Conservation (phyloP, 2,329 filamentous ascomycete genomes). For the Eurotiales sp. region DNA sequence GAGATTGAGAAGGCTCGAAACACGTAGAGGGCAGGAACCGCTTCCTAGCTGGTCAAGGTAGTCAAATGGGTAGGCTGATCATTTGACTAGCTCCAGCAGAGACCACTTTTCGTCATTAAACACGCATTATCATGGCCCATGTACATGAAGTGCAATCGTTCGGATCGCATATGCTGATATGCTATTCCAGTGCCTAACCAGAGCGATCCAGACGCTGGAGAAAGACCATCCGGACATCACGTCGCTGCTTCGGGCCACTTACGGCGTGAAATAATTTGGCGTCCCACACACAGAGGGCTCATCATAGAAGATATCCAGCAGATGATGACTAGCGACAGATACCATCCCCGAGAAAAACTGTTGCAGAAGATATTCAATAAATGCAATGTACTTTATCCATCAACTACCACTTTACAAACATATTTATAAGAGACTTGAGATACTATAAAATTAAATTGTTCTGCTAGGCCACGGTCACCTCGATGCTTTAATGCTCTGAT, state of each 20-base stretch:
- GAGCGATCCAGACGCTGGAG: constrained; percentile 18
- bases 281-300: constrained; percentile 23
- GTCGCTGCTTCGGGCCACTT: constrained; percentile 16
- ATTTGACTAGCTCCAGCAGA: constrained; percentile 19
- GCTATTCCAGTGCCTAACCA: constrained; percentile 17
- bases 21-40: constrained; percentile 18
- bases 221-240: constrained; percentile 10
- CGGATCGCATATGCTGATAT: constrained; percentile 5
- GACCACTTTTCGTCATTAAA: constrained; percentile 22
- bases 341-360: constrained; percentile 1
- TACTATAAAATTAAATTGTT: too few species aligned
- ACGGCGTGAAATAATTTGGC: constrained; percentile 19
- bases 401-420: too few species aligned
- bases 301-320: constrained; percentile 22
- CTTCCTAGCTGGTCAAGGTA: neutral
- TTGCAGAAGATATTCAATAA: constrained; percentile 4
- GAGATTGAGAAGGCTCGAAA: constrained; percentile 20
- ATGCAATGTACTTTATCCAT: constrained; percentile 19
- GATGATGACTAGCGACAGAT: constrained; percentile 16
- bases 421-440: too few species aligned
- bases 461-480: too few species aligned
- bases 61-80: constrained; percentile 3
- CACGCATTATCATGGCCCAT: constrained; percentile 26
- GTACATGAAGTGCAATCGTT: constrained; percentile 14
- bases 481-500: too few species aligned